Percentiles rank a stretch among this genome's conserved stretches.
phyloP scores from a whole-genome alignment of 2,329 filamentous ascomycete genomes.

The Neurospora crassa region DNA sequence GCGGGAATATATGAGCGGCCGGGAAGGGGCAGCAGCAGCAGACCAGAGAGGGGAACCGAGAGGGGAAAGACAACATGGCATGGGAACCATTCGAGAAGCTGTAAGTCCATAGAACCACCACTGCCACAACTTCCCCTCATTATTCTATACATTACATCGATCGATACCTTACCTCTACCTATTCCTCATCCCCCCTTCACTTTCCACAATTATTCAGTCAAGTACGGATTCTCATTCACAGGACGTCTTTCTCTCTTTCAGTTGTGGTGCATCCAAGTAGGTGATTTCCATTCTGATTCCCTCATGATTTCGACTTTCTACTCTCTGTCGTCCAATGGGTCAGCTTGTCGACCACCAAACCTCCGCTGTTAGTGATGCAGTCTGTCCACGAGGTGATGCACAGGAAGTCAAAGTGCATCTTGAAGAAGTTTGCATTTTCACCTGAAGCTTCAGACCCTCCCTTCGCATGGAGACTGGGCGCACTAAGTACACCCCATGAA shows the following conservation, averaged over 20 bases:
- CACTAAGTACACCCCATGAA: neutral
- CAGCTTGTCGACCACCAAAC: neutral
- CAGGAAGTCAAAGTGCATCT: neutral
- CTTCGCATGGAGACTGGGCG: neutral
- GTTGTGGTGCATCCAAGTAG: neutral
- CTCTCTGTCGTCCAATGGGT: neutral
- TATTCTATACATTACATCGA: neutral
- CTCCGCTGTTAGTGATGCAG: neutral
- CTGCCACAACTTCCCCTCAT: neutral
- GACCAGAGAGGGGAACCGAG: neutral
- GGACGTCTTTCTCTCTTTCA: neutral
- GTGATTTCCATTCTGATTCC: neutral
- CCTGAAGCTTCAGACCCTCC: neutral
- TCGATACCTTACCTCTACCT: neutral
- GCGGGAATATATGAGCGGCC: neutral
- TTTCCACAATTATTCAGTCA: neutral
- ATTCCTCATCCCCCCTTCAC: neutral
- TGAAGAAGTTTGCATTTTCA: neutral
- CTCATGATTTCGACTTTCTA: neutral
- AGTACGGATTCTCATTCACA: neutral
- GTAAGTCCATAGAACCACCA: neutral
- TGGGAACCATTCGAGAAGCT: neutral
- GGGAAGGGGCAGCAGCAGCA: neutral
- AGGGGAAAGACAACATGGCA: neutral
- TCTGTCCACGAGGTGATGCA: neutral